Conservation (phyloP, 768 basidiomycete genomes). For the Podaxis sp. region DNA sequence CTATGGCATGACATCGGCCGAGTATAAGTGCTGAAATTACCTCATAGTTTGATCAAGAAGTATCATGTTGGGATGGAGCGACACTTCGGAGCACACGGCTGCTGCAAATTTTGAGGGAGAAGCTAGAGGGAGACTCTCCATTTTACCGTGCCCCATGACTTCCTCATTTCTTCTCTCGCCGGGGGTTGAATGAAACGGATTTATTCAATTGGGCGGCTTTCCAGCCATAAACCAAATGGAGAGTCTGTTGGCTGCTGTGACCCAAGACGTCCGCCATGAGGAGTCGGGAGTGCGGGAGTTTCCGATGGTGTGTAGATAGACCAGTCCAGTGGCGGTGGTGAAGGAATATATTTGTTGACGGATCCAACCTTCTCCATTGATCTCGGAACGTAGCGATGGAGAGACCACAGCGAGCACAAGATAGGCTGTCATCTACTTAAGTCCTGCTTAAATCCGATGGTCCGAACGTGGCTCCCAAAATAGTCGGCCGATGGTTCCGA, state of each 20-base stretch:
- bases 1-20: slow-evolving; percentile 12
- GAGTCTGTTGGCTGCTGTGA: no score
- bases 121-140: no score
- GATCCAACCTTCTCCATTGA: not conserved
- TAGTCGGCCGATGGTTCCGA: not conserved
- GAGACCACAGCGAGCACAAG: not conserved
- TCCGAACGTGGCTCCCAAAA: not conserved
- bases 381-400: not conserved
- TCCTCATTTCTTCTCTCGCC: no score
- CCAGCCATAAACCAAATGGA: no score
- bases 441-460: not conserved
- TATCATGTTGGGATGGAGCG: not conserved
- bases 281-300: no score
- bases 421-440: not conserved
- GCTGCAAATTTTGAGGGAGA: not conserved
- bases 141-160: no score
- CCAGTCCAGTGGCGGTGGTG: no score
- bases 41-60: slow-evolving; percentile 4
- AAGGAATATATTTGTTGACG: not conserved
- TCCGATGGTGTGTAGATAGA: no score
- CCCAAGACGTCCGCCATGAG: no score
- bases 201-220: no score
- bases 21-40: not conserved
- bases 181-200: no score
- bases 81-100: not conserved